phyloP scores from a whole-genome alignment of 306 rosid genomes.

The Astragalus glycyphyllos region DNA sequence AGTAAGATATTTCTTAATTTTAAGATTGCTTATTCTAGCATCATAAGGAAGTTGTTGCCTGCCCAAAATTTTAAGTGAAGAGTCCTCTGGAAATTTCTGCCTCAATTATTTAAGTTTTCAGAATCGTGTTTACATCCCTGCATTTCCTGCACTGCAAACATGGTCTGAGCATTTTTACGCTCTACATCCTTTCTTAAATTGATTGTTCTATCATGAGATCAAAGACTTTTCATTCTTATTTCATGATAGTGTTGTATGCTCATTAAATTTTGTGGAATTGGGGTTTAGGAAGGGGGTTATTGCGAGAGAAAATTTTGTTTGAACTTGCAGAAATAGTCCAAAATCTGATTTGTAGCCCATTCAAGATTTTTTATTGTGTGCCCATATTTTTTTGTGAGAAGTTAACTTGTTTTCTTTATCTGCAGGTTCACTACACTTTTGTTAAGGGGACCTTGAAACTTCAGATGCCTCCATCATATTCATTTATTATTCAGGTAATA shows the following conservation, averaged over 20 bases:
- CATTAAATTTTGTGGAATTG: conserved; percentile 16
- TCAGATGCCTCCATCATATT: conserved; percentile 80
- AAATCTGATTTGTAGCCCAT: conserved; percentile 11
- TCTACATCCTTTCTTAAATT: conserved; percentile 24
- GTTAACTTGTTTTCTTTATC: conserved; percentile 12
- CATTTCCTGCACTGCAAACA: neutral
- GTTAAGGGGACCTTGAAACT: conserved; percentile 73
- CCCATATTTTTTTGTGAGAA: conserved; percentile 5
- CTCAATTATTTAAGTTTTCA: conserved; percentile 1
- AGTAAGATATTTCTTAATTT: conserved; percentile 52
- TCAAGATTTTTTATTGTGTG: conserved; percentile 3
- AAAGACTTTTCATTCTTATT: neutral
- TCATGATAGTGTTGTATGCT: neutral
- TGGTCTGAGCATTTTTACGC: conserved; percentile 11
- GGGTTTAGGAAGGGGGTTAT: neutral
- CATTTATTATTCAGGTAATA: conserved; percentile 86
- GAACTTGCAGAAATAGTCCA: conserved; percentile 24
- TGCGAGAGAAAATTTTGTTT: conserved; percentile 25
- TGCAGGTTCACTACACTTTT: conserved; percentile 82
- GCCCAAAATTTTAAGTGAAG: conserved; percentile 10
- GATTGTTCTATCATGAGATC: conserved; percentile 2
- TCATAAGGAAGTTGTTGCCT: neutral
- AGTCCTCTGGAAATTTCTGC: neutral
- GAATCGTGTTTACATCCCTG: conserved; percentile 24
- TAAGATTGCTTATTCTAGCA: conserved; percentile 13